A percentile compares a stretch with the other conserved stretches of the same genome.
phyloP scores from a whole-genome alignment of 2,329 filamentous ascomycete species.

The Talaromyces sp. region DNA sequence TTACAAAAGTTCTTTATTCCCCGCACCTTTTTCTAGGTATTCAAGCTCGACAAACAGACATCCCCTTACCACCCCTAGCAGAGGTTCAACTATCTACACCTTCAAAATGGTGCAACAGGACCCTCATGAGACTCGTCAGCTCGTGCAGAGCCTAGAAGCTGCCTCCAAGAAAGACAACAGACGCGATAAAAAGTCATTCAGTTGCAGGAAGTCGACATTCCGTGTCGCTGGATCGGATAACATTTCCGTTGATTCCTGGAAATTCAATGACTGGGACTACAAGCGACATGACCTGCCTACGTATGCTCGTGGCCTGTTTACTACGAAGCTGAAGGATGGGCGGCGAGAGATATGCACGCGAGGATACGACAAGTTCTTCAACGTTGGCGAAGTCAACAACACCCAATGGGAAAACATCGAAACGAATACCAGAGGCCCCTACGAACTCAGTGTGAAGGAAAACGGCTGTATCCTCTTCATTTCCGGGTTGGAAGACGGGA shows the following conservation, averaged over 20 bases:
- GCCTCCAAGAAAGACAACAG: conserved; percentile 46
- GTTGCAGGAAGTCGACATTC: conserved; percentile 77
- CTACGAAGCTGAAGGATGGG: conserved; percentile 62
- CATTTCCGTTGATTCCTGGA: conserved; percentile 81
- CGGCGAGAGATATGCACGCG: conserved; percentile 74
- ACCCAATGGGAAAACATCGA: conserved; percentile 82
- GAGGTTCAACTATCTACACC: background rate
- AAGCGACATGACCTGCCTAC: conserved; percentile 81
- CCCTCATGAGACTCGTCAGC: conserved; percentile 58
- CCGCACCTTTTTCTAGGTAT: background rate
- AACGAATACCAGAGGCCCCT: conserved; percentile 73
- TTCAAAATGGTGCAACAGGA: conserved; percentile 63
- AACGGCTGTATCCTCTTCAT: conserved; percentile 99
- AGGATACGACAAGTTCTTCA: conserved; percentile 99
- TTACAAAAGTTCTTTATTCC: background rate
- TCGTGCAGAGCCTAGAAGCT: conserved; percentile 62
- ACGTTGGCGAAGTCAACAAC: conserved; percentile 72
- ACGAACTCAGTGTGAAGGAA: conserved; percentile 94
- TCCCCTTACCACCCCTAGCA: background rate
- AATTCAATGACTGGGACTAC: conserved; percentile 93
- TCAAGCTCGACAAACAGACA: background rate
- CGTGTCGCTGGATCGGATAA: conserved; percentile 60
- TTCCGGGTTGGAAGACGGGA: conserved; percentile 81
- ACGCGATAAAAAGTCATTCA: conserved; percentile 56
- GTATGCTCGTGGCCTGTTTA: conserved; percentile 91